Base-by-base conservation (phyloP, 2,329 filamentous ascomycete genomes). In the Xylariaceae sp. region DNA sequence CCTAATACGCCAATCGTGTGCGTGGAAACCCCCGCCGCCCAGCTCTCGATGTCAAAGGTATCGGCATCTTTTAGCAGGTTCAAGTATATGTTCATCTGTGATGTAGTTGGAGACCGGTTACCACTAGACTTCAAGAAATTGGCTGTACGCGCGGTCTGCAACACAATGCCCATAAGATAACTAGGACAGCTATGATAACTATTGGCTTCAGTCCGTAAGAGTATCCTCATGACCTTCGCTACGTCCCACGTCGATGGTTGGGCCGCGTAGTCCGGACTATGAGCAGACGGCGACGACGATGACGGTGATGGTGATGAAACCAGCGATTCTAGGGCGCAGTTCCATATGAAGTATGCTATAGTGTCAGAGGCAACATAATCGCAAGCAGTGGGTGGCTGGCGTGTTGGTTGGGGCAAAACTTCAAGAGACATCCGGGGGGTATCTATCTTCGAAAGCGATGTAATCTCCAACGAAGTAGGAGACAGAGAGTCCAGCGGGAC, bases 321-420 rank as follows among this genome's bases (percentile, higher is more conserved):
- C 64, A 80, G 55, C 62, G 78, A 61, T 46, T 63, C 63, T 4
- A 71, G 57, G 3, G 64, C 67, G 29, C 50, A 59, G 29, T 64
- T 65, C 67, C 67, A 70, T 21, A 70, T 67, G 41, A 65, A 67
- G 39, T 70, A 70, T 6, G 67, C 65, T 8, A 67, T 53, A 53
- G 75, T 78, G 58, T 80, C 77, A 15, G 78, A 77, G 35, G 77
- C 71, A 47, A 80, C 72, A 44, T 73, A 77, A 60, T 80, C 77
- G 35, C 73, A 72, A 16, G 67, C 60, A 10, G 20, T 50, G 6
- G 55, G 50, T 11, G 53, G 37, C 18, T 26, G 23, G 11, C 7
- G 6, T 15, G 3, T 18, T 4, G 13, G 35, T 9, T 37, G n/a
- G 5, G 20, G 4, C 7, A 33, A n/a, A 10, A 41, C 47, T 11